These are phyloP conservation scores for Oemleria cerasiformis DNA, from an alignment of 306 rosid species.

Conservation along the genomic window DNA sequence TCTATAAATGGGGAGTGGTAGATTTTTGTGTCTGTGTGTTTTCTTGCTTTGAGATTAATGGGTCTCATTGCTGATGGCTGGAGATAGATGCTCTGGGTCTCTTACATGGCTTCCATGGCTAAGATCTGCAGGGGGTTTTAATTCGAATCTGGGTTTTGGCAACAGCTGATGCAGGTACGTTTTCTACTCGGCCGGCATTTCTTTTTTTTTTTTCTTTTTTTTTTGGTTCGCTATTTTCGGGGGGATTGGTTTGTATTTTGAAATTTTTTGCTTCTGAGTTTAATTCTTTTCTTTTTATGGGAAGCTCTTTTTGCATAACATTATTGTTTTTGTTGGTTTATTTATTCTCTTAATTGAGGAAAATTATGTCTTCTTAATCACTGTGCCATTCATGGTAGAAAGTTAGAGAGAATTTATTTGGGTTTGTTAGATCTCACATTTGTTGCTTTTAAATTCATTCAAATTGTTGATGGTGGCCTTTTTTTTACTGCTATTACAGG, in stretches of 20 bases:
- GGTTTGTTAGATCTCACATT: constrained; percentile 31
- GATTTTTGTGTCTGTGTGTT: background rate
- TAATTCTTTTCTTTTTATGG: constrained; percentile 24
- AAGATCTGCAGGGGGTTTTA: constrained; percentile 61
- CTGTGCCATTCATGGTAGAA: constrained; percentile 39
- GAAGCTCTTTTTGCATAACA: constrained; percentile 24
- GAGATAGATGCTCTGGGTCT: background rate
- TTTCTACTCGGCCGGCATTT: constrained; percentile 39
- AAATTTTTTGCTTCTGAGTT: constrained; percentile 28
- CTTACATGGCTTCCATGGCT: constrained; percentile 28
- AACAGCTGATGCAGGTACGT: constrained; percentile 46
- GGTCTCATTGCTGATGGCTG: constrained; percentile 28
- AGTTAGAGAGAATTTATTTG: background rate
- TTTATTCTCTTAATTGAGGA: constrained; percentile 23
- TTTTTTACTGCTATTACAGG: constrained; percentile 44
- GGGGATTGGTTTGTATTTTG: constrained; percentile 27
- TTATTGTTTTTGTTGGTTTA: constrained; percentile 19
- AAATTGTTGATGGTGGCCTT: constrained; percentile 18
- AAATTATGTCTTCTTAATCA: constrained; percentile 36
- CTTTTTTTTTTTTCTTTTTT: constrained; percentile 7
- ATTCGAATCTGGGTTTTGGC: constrained; percentile 40
- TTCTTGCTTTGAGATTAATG: constrained; percentile 26
- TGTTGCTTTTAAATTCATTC: constrained; percentile 16
- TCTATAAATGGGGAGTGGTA: constrained; percentile 25
- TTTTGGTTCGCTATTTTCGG: no score